Percentiles rank a stretch among this genome's conserved stretches.
Evolutionary conservation across 2,329 filamentous ascomycete genomes (phyloP).

Genomic region (Elsinoe ampelina): DNA sequence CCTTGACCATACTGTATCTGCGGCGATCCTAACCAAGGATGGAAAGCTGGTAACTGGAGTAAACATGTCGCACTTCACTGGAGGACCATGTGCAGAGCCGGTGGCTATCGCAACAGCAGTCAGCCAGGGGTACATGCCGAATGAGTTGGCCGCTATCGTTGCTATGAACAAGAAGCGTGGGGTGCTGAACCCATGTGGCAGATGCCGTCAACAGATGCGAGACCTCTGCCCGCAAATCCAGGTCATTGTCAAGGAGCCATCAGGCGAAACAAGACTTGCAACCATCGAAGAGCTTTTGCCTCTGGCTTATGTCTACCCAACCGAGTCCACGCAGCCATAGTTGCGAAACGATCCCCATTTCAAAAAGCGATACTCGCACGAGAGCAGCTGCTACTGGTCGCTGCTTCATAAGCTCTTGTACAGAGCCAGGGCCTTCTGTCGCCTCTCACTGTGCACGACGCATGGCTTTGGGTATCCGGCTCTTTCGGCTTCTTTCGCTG

Average conservation of each 20-base stretch:
- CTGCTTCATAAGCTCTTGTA: conserved; percentile 48
- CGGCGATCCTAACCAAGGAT: not conserved
- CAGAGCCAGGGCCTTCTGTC: conserved; percentile 56
- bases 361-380: not conserved
- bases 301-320: not conserved
- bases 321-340: too few species aligned
- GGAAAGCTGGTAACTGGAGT: not conserved
- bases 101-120: not conserved
- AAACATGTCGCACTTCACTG: conserved; percentile 2
- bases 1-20: not conserved
- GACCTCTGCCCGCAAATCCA: not conserved
- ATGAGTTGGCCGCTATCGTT: not conserved
- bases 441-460: conserved; percentile 61
- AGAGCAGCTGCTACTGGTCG: not conserved
- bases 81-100: not conserved
- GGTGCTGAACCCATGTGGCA: not conserved
- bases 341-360: too few species aligned
- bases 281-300: not conserved
- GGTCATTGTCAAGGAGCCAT: not conserved
- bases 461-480: conserved; percentile 65
- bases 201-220: not conserved
- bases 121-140: not conserved
- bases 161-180: not conserved
- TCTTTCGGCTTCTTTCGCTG: conserved; percentile 49
- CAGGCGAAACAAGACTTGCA: not conserved